Base-by-base conservation (phyloP, 73 alveolate genomes). In the Effrenium voratum region DNA sequence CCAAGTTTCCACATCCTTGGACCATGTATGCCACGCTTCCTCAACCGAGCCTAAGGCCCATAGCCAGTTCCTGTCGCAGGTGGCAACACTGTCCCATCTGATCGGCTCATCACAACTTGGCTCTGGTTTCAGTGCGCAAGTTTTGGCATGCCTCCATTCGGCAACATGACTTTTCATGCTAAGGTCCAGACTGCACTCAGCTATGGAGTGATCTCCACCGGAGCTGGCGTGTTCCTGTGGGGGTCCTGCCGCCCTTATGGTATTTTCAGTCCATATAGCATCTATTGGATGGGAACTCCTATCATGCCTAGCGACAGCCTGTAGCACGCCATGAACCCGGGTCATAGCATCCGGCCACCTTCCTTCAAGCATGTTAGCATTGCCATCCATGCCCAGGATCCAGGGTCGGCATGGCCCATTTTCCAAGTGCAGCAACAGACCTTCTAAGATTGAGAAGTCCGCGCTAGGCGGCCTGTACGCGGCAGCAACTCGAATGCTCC, bases 121-220 rank as follows among this genome's bases (percentile, higher is more conserved):
- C 28, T 28, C 43, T 8, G 77, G 77, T 8, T 1, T 28, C 41
- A 26, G 41, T 28, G 12, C 32, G 38, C 41, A 40, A 28, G 77
- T 63, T 63, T 63, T 63, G 77, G 77, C n/a, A 30, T 63, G 77
- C 38, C 77, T 63, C 77, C 77, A 63, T 40, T 63, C 77, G 13
- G 77, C 77, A 15, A 3, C 34, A 1, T 15, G 2, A 0, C 8
- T 12, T 19, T 34, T 34, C 12, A 34, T 26, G 41, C 0, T 6
- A 3, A 40, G 22, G 34, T 63, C 77, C 22, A 63, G 32, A 34
- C 22, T 40, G 43, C 16, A 34, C 34, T 63, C 77, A 28, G 77
- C 77, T 34, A 63, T 63, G 77, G 77, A 63, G 44, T 63, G 77
- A 40, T 63, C 77, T 15, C 77, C 77, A 0, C 77, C 77, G n/a